Conservation (phyloP, 2,329 filamentous ascomycete genomes). For the Colletotrichum sp. region DNA sequence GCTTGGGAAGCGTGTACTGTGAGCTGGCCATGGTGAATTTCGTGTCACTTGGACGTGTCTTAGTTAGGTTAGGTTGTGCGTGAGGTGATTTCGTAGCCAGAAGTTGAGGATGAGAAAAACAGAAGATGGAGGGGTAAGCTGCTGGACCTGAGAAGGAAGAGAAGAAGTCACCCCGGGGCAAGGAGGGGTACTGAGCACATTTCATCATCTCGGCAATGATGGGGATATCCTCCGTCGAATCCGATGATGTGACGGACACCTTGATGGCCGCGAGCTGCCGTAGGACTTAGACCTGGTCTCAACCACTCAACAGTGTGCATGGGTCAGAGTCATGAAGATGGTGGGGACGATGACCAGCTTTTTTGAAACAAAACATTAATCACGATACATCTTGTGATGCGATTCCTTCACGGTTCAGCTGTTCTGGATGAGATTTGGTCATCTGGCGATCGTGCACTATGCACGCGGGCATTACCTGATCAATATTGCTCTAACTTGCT, state of each 20-base stretch:
- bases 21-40: slow-evolving; percentile 36
- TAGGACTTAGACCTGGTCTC: background rate
- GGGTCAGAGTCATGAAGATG: background rate
- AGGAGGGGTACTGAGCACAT: slow-evolving; percentile 17
- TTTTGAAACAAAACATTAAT: background rate
- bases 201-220: slow-evolving; percentile 4
- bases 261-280: slow-evolving; percentile 1
- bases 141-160: background rate
- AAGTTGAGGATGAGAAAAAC: background rate
- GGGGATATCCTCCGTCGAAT: background rate
- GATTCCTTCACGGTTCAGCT: background rate
- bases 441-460: background rate
- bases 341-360: background rate
- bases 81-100: background rate
- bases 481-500: slow-evolving; percentile 40
- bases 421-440: background rate
- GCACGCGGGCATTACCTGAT: slow-evolving; percentile 19
- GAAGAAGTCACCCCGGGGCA: background rate
- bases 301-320: background rate
- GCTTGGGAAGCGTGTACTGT: slow-evolving; percentile 65
- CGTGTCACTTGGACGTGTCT: background rate
- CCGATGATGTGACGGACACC: slow-evolving; percentile 16
- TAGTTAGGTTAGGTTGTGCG: background rate
- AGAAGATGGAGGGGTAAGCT: background rate
- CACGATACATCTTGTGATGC: background rate